Percentiles rank a stretch among this genome's conserved stretches.
These are phyloP conservation scores for Candida argentea DNA, from an alignment of 805 yeast genomes.

Conservation along the genomic window DNA sequence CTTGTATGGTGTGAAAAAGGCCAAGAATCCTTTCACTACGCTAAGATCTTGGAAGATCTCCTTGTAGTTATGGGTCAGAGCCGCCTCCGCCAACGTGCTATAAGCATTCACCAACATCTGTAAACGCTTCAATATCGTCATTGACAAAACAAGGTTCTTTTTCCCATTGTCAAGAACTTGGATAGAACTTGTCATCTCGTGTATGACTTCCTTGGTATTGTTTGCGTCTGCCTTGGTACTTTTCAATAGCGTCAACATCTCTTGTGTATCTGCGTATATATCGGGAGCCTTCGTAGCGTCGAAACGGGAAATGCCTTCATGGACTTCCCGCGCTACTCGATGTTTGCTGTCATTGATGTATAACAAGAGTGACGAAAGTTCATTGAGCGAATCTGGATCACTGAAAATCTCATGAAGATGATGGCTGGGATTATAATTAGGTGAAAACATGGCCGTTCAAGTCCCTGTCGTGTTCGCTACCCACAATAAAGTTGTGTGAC, in stretches of 20 bases:
- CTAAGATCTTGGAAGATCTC: slow-evolving; percentile 53
- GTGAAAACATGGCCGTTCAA: slow-evolving; percentile 2
- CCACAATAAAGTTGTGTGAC: no score
- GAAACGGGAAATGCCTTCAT: slow-evolving; percentile 24
- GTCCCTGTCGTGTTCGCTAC: no score
- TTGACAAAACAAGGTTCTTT: slow-evolving; percentile 69
- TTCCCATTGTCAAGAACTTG: slow-evolving; percentile 74
- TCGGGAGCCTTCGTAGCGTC: slow-evolving; percentile 12
- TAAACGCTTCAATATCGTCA: slow-evolving; percentile 78
- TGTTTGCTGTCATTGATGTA: slow-evolving; percentile 43
- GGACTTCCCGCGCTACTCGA: slow-evolving; percentile 38
- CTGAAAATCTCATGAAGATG: slow-evolving; percentile 5
- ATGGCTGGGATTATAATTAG: slow-evolving; percentile 2
- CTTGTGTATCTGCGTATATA: slow-evolving; percentile 23
- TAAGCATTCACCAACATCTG: slow-evolving; percentile 79
- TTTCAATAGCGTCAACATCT: slow-evolving; percentile 35
- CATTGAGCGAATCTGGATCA: slow-evolving; percentile 40
- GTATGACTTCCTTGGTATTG: slow-evolving; percentile 51
- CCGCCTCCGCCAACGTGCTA: slow-evolving; percentile 42
- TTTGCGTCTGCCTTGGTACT: slow-evolving; percentile 39
- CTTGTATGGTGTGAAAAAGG: slow-evolving; percentile 69
- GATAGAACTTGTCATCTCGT: slow-evolving; percentile 66
- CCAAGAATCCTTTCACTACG: slow-evolving; percentile 65
- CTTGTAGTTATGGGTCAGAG: slow-evolving; percentile 36
- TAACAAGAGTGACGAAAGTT: slow-evolving; percentile 39